Percentiles rank a stretch among this genome's conserved stretches.
Evolutionary conservation across 345 rosid species (phyloP).

Genomic region (Combretum micranthum): DNA sequence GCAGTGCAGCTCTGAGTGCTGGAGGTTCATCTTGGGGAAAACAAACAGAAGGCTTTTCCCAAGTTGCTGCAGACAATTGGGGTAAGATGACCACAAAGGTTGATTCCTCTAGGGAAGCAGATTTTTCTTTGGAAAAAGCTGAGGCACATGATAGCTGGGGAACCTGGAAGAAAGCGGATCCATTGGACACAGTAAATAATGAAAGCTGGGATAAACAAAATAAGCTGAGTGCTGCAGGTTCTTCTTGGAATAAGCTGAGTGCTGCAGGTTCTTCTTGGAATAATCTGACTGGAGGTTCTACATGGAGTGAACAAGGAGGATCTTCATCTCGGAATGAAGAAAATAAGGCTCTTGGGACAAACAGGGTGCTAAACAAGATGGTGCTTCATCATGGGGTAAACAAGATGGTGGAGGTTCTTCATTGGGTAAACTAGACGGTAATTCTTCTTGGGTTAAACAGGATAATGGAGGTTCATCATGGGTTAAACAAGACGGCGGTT

Average conservation of each 20-base stretch:
- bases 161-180: constrained; percentile 5
- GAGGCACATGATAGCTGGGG: constrained; percentile 5
- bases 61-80: constrained; percentile 10
- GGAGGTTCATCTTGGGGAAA: constrained; percentile 11
- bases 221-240: not conserved
- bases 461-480: constrained; percentile 11
- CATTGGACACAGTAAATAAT: not conserved
- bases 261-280: constrained; percentile 2
- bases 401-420: not conserved
- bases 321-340: constrained; percentile 6
- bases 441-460: constrained; percentile 18
- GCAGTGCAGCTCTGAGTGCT: constrained; percentile 16
- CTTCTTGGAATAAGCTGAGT: constrained; percentile 2
- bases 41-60: constrained; percentile 5
- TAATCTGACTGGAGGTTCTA: constrained; percentile 1
- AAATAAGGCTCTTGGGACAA: constrained; percentile 8
- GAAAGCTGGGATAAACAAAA: not conserved
- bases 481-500: constrained; percentile 4
- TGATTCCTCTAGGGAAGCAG: constrained; percentile 8
- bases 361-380: constrained; percentile 6
- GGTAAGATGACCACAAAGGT: constrained; percentile 1
- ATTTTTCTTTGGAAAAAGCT: not conserved
- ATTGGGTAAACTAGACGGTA: constrained; percentile 4
- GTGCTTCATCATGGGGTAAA: constrained; percentile 6
- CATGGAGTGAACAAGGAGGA: constrained; percentile 5